Evolutionary conservation across 345 rosid genomes (phyloP).

Genomic region (Salix viminalis): DNA sequence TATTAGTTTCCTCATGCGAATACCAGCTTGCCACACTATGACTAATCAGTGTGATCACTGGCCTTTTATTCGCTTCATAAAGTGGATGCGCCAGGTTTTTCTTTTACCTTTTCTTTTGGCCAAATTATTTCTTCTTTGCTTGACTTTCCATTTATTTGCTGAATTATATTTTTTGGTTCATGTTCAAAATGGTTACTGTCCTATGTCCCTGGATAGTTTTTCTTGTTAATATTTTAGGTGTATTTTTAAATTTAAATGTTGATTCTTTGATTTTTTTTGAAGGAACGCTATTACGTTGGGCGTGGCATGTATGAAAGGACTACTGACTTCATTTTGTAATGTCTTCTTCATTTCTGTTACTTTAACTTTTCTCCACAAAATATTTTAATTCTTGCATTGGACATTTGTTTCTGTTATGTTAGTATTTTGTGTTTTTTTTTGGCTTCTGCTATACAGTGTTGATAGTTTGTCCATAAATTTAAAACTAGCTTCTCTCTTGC

Average conservation of each 20-base stretch:
- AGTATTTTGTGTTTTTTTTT: too few relatives aligned
- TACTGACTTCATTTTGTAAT: slow-evolving; percentile 77
- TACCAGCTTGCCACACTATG: slow-evolving; percentile 76
- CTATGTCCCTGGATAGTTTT: background rate
- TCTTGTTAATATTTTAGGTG: background rate
- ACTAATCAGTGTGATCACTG: slow-evolving; percentile 78
- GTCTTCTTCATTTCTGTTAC: slow-evolving; percentile 17
- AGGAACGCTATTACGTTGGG: slow-evolving; percentile 94
- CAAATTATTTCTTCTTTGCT: background rate
- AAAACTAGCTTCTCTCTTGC: too few relatives aligned
- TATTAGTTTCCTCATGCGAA: slow-evolving; percentile 76
- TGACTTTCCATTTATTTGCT: slow-evolving; percentile 1
- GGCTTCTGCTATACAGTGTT: too few relatives aligned
- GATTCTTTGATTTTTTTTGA: slow-evolving; percentile 19
- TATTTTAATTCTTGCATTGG: background rate
- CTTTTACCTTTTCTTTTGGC: background rate
- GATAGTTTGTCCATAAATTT: too few relatives aligned
- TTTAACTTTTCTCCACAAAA: background rate
- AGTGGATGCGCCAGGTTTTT: slow-evolving; percentile 98
- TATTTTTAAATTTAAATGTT: background rate
- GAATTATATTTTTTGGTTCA: background rate
- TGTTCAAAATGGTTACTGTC: background rate
- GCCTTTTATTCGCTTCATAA: slow-evolving; percentile 67
- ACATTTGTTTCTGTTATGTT: background rate
- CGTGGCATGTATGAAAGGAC: slow-evolving; percentile 95